Evolutionary conservation across 2,329 filamentous ascomycete species (phyloP).

Genomic region (Sclerotinia glacialis): DNA sequence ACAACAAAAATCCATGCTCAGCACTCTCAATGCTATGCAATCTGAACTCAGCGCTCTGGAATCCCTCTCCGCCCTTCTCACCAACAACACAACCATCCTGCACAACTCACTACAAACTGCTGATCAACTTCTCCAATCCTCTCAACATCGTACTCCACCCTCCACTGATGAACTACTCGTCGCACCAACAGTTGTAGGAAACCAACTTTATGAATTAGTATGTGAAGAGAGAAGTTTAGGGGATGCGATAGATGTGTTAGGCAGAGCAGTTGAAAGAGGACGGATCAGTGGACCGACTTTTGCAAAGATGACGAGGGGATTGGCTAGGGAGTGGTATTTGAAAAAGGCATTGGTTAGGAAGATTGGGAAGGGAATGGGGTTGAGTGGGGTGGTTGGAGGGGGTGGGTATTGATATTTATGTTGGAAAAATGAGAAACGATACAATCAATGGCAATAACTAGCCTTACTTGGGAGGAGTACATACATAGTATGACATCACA

Average conservation of each 20-base stretch:
- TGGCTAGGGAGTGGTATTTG: slow-evolving; percentile 78
- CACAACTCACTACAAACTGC: slow-evolving; percentile 75
- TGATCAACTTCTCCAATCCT: slow-evolving; percentile 71
- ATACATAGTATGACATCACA: not conserved
- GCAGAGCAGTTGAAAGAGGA: slow-evolving; percentile 70
- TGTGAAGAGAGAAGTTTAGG: slow-evolving; percentile 85
- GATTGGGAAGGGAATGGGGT: slow-evolving; percentile 72
- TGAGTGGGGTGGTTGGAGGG: slow-evolving; percentile 41
- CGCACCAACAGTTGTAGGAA: slow-evolving; percentile 88
- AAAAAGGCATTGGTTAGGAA: slow-evolving; percentile 79
- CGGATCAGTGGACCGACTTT: slow-evolving; percentile 70
- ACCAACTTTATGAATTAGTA: slow-evolving; percentile 85
- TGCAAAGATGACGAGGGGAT: slow-evolving; percentile 69
- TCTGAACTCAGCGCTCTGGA: slow-evolving; percentile 70
- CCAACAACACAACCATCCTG: slow-evolving; percentile 75
- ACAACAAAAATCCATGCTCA: slow-evolving; percentile 73
- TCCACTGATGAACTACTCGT: slow-evolving; percentile 87
- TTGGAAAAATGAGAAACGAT: not conserved
- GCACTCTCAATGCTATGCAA: slow-evolving; percentile 67
- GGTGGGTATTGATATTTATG: slow-evolving; percentile 11
- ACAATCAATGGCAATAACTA: not conserved
- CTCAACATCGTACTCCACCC: slow-evolving; percentile 66
- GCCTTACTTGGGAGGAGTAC: not conserved
- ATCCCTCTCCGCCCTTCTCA: slow-evolving; percentile 66
- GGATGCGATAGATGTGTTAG: slow-evolving; percentile 82